Percentiles rank a stretch among this genome's conserved stretches.
Evolutionary conservation across 148 eudicot species (phyloP).

Genomic region (Fagopyrum homotropicum): DNA sequence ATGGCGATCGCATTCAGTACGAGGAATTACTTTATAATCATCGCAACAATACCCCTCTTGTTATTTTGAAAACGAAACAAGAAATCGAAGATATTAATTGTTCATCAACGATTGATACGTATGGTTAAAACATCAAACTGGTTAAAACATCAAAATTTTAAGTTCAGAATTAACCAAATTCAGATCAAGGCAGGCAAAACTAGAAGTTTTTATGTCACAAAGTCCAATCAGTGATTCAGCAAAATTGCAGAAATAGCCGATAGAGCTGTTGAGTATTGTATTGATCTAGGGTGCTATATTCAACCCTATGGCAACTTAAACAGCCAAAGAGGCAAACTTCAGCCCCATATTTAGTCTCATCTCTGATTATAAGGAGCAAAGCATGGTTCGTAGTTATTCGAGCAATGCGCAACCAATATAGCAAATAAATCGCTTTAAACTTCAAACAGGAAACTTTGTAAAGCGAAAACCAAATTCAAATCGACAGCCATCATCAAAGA

Average conservation of each 20-base stretch:
- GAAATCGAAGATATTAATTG: too few relatives aligned
- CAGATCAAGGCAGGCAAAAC: too few relatives aligned
- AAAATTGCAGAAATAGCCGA: background rate
- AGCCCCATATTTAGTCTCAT: slow-evolving; percentile 17
- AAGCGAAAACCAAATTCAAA: background rate
- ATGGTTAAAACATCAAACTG: too few relatives aligned
- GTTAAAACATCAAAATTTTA: too few relatives aligned
- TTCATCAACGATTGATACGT: too few relatives aligned
- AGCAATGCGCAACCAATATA: background rate
- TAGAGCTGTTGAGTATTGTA: background rate
- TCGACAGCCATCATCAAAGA: background rate
- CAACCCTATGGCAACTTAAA: slow-evolving; percentile 23
- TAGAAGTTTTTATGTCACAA: background rate
- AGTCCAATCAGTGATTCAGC: slow-evolving; percentile 8
- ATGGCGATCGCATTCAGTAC: slow-evolving; percentile 48
- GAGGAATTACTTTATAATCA: slow-evolving; percentile 69
- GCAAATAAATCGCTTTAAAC: background rate
- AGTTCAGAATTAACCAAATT: too few relatives aligned
- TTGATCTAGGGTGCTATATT: slow-evolving; percentile 33
- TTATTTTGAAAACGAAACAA: too few relatives aligned
- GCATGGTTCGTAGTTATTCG: background rate
- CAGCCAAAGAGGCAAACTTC: slow-evolving; percentile 32
- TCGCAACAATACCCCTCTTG: slow-evolving; percentile 17
- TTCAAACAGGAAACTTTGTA: background rate
- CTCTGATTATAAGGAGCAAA: background rate